phyloP scores from a whole-genome alignment of 805 yeast genomes.

The Candida chauliodis region DNA sequence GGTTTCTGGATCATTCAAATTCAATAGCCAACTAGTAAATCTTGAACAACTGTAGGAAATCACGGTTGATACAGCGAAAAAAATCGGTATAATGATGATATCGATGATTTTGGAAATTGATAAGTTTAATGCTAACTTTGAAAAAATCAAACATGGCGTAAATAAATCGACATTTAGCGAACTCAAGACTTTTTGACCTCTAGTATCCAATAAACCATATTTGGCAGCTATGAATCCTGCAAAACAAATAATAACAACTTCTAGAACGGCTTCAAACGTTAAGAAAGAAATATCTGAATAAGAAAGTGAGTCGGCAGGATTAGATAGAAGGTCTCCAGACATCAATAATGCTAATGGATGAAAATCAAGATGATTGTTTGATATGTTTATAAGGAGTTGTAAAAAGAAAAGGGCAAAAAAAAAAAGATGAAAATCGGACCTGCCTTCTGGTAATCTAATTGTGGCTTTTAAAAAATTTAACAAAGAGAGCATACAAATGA shows the following conservation, averaged over 20 bases:
- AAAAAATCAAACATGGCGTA: constrained; percentile 92
- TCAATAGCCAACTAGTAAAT: constrained; percentile 48
- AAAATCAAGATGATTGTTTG: too few relatives aligned
- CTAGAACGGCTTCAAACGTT: constrained; percentile 87
- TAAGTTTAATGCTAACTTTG: constrained; percentile 66
- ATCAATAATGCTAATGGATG: too few relatives aligned
- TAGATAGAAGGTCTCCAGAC: constrained; percentile 6
- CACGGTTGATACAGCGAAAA: constrained; percentile 78
- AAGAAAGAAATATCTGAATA: constrained; percentile 51
- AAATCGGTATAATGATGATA: constrained; percentile 77
- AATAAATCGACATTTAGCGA: constrained; percentile 83
- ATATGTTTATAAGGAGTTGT: too few relatives aligned
- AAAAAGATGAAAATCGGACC: too few relatives aligned
- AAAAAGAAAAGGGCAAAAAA: too few relatives aligned
- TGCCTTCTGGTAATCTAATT: too few relatives aligned
- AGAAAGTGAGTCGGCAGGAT: constrained; percentile 22
- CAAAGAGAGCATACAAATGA: too few relatives aligned
- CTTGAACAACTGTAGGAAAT: constrained; percentile 67
- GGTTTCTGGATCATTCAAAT: constrained; percentile 68
- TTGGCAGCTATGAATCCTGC: constrained; percentile 86
- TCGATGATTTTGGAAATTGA: constrained; percentile 76
- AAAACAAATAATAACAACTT: constrained; percentile 81
- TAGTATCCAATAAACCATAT: constrained; percentile 61
- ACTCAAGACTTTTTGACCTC: constrained; percentile 75
- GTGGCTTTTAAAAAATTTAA: too few relatives aligned